Conservation (phyloP, 1,284 basidiomycete genomes). For the Papiliotrema fonsecae region DNA sequence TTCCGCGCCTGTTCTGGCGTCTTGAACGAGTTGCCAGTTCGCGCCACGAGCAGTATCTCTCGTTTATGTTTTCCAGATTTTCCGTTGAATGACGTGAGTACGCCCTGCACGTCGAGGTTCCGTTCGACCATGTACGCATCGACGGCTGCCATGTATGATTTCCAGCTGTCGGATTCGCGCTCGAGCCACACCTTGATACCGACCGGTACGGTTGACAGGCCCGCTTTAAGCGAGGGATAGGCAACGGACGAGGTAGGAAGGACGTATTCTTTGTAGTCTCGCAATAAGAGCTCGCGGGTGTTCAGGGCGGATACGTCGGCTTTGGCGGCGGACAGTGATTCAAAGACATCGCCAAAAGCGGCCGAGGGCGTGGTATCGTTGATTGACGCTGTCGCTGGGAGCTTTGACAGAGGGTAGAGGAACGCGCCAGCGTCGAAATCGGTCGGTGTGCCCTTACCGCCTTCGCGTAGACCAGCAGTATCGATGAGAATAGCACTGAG, state of each 20-base stretch:
- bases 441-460: constrained; percentile 64
- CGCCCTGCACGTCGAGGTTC: constrained; percentile 62
- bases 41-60: constrained; percentile 64
- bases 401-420: constrained; percentile 50
- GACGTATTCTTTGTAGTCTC: constrained; percentile 89
- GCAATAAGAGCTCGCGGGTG: constrained; percentile 69
- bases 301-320: constrained; percentile 62
- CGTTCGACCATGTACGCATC: constrained; percentile 64
- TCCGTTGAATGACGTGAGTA: constrained; percentile 63
- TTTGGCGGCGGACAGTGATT: constrained; percentile 61
- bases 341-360: constrained; percentile 49
- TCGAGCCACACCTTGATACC: constrained; percentile 57
- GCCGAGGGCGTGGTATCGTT: constrained; percentile 3
- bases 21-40: constrained; percentile 25
- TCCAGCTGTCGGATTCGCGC: constrained; percentile 46
- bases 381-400: constrained; percentile 4
- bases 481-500: constrained; percentile 76
- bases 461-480: constrained; percentile 66
- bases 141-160: constrained; percentile 52
- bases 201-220: constrained; percentile 74
- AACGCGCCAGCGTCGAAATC: constrained; percentile 61
- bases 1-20: constrained; percentile 13
- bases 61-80: constrained; percentile 60
- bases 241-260: constrained; percentile 46
- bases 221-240: constrained; percentile 51